Evolutionary conservation across 1,139 yeast genomes (phyloP), one percentile per base, ranked within the genome.

Genomic region (Kodamaea anthophila): DNA sequence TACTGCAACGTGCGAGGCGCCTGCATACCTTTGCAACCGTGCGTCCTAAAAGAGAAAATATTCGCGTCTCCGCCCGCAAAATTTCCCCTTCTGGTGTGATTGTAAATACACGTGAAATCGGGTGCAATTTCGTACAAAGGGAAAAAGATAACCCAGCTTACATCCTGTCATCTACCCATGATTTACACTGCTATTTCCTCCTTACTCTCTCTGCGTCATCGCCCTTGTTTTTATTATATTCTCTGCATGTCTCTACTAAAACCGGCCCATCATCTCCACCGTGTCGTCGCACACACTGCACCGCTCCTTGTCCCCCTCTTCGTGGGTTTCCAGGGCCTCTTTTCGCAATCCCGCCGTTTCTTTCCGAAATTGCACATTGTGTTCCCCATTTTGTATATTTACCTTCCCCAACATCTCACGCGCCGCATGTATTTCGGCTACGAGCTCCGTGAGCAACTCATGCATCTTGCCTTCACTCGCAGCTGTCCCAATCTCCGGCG

Each of bases 71-170:
- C 10, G 5, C 27, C 12, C 9, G 21, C 15, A 24, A 23, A 28
- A 28, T 28, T 28, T 28, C 31, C 31, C 10, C 10, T 18, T 28
- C 16, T 9, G 25, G 31, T 15, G 27, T 18, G 23, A 15, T 18
- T 19, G 31, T 28, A 28, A 28, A 28, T 25, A 28, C 21, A 24
- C 5, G 14, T 28, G 21, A 22, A 28, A 21, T 28, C 26, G 26
- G 25, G 26, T 28, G 31, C 31, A 28, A 28, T 28, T 28, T 12
- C 15, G 18, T n/a, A n/a, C n/a, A n/a, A n/a, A n/a, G n/a, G n/a
- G n/a, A n/a, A n/a, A n/a, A n/a, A n/a, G n/a, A n/a, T n/a, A n/a
- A n/a, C n/a, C n/a, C n/a, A n/a, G n/a, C n/a, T n/a, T n/a, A n/a
- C n/a, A n/a, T n/a, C n/a, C n/a, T n/a, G n/a, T n/a, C n/a, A n/a